Percentiles rank a stretch among this genome's conserved stretches.
Conservation (phyloP, 2,329 filamentous ascomycete genomes). For the Knufia fluminis region DNA sequence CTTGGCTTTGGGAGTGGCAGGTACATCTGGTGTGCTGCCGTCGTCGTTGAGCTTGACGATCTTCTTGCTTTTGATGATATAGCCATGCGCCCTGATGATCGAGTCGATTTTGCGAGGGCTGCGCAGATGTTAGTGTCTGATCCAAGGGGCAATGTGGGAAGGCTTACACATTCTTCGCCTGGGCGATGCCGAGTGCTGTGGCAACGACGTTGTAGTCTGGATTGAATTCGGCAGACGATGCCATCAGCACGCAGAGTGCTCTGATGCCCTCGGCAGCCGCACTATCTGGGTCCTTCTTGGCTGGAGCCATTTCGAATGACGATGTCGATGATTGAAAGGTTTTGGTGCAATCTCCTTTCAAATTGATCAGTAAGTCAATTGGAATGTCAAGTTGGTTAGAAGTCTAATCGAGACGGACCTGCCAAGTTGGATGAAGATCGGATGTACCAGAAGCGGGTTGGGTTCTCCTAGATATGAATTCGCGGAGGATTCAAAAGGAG, state of each 20-base stretch:
- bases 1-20: neutral
- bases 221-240: slow-evolving; percentile 7
- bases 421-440: too few species aligned
- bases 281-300: neutral
- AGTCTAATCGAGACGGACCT: too few species aligned
- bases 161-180: slow-evolving; percentile 9
- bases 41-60: slow-evolving; percentile 5
- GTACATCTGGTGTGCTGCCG: neutral
- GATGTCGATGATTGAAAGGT: too few species aligned
- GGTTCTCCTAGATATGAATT: too few species aligned
- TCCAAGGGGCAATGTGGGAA: neutral
- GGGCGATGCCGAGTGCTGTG: neutral
- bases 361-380: too few species aligned
- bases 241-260: slow-evolving; percentile 4
- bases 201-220: slow-evolving; percentile 1
- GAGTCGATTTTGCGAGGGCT: slow-evolving; percentile 10
- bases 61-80: slow-evolving; percentile 2
- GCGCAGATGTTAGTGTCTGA: neutral
- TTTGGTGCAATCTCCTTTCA: too few species aligned
- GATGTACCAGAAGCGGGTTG: too few species aligned
- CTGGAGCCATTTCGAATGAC: slow-evolving; percentile 7
- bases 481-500: too few species aligned
- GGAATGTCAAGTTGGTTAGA: too few species aligned
- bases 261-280: neutral
- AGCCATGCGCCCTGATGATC: slow-evolving; percentile 5